Evolutionary conservation across 768 basidiomycete species (phyloP), one percentile per base, ranked within the genome.

Genomic region (Cystofilobasidium ferigula): DNA sequence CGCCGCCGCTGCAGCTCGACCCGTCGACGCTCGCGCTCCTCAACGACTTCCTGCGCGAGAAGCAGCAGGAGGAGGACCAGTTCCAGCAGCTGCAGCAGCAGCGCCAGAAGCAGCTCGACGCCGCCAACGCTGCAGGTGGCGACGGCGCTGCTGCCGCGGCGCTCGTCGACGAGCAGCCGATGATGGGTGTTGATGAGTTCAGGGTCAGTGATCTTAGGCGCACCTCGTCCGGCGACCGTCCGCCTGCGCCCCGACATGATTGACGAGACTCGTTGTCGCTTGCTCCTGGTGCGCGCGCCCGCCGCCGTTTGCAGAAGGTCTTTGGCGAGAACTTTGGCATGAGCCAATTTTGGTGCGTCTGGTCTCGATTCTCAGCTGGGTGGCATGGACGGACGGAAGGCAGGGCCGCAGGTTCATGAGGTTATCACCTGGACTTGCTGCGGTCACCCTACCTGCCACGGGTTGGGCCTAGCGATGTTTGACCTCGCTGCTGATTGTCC

Each of bases 11-110:
- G 13, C 54, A 63, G 18, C 71, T 72, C 48, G 72, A 72, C 62
- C 72, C 72, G 10, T 30, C 60, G 18, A 72, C 72, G 7, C 68
- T 70, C 28, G 71, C 71, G 20, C 61, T 68, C 22, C 70, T 72
- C 54, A 54, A 45, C 30, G 48, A 48, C 2, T 72, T 72, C 69
- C 54, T 64, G 61, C 24, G 47, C 26, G 69, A 70, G 35, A 64
- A 62, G 32, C 68, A 59, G 2, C 69, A 69, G 7, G 66, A 62
- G 10, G 69, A 71, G 54, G 57, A 62, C 35, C 64, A 69, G 48
- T 70, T 71, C 54, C 18, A 32, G 0, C 61, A 66, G 32, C 63
- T 72, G 32, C 69, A 68, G 28, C 63, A 71, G 54, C 53, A 62
- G 47, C 66, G 63, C 0, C 32, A 68, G 34, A 35, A 57, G 0